Conservation (phyloP, 2,329 filamentous ascomycete genomes). For the Neoascochyta sp. region DNA sequence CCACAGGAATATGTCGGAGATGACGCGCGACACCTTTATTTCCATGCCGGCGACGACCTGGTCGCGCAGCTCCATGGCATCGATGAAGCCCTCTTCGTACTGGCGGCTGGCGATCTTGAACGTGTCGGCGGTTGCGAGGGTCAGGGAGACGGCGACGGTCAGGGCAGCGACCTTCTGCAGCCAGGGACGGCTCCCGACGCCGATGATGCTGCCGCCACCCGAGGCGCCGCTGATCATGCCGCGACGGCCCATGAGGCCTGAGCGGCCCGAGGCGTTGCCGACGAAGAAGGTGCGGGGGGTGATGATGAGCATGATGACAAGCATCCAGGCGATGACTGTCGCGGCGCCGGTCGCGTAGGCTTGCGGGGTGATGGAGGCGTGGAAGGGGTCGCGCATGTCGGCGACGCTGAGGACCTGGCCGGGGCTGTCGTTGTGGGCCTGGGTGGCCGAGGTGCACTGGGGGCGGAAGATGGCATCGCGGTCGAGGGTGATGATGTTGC, state of each 20-base stretch:
- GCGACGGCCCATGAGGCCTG: slow-evolving; percentile 73
- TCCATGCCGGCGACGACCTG: slow-evolving; percentile 80
- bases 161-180: slow-evolving; percentile 69
- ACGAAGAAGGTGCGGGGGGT: slow-evolving; percentile 92
- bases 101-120: slow-evolving; percentile 80
- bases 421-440: slow-evolving; percentile 39
- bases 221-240: slow-evolving; percentile 79
- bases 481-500: slow-evolving; percentile 57
- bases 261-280: slow-evolving; percentile 61
- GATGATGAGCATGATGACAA: slow-evolving; percentile 90
- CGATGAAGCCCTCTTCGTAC: slow-evolving; percentile 74
- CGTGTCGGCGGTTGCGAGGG: slow-evolving; percentile 88
- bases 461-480: slow-evolving; percentile 59
- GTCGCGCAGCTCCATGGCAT: slow-evolving; percentile 70
- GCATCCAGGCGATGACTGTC: slow-evolving; percentile 85
- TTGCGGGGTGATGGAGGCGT: slow-evolving; percentile 87
- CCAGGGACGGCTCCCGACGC: slow-evolving; percentile 88
- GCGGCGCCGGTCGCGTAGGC: slow-evolving; percentile 89
- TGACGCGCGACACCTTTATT: slow-evolving; percentile 83
- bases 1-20: slow-evolving; percentile 96
- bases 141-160: slow-evolving; percentile 73
- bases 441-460: slow-evolving; percentile 47
- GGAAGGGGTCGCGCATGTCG: slow-evolving; percentile 81
- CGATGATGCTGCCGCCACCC: slow-evolving; percentile 62
- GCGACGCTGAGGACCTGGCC: slow-evolving; percentile 50